Conservation (phyloP, 768 basidiomycete species). For the Boletus rubropictus region DNA sequence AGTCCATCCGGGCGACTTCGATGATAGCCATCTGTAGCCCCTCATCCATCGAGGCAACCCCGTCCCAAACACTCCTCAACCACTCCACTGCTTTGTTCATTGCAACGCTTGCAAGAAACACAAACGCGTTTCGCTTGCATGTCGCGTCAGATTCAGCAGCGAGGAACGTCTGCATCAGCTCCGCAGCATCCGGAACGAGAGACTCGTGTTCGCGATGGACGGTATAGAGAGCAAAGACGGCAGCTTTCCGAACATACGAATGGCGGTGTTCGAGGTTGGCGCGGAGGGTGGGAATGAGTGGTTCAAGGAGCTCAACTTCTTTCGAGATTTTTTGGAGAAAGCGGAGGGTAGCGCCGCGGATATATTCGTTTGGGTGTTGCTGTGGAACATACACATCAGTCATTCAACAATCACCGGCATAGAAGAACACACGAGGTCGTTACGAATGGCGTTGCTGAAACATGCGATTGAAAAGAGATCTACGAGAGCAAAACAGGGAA, state of each 20-base stretch:
- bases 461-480: slow-evolving; percentile 7
- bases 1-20: slow-evolving; percentile 88
- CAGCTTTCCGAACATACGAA: slow-evolving; percentile 96
- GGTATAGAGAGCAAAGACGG: slow-evolving; percentile 91
- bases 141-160: slow-evolving; percentile 93
- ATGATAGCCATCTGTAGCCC: slow-evolving; percentile 93
- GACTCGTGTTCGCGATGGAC: slow-evolving; percentile 93
- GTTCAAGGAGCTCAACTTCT: slow-evolving; percentile 91
- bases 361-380: slow-evolving; percentile 99
- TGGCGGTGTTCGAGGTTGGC: slow-evolving; percentile 96
- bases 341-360: slow-evolving; percentile 94
- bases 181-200: slow-evolving; percentile 93
- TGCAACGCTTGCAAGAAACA: slow-evolving; percentile 81
- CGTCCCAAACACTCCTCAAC: slow-evolving; percentile 79
- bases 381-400: slow-evolving; percentile 26
- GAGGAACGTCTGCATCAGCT: slow-evolving; percentile 93
- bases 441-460: slow-evolving; percentile 88
- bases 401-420: background rate
- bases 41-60: slow-evolving; percentile 79
- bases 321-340: slow-evolving; percentile 94
- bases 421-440: slow-evolving; percentile 72
- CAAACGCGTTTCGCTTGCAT: slow-evolving; percentile 96
- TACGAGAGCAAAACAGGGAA: slow-evolving; percentile 2
- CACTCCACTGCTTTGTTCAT: slow-evolving; percentile 92
- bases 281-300: slow-evolving; percentile 88